Base-by-base conservation (phyloP, 1,284 basidiomycete genomes). In the Leccinum variabile region DNA sequence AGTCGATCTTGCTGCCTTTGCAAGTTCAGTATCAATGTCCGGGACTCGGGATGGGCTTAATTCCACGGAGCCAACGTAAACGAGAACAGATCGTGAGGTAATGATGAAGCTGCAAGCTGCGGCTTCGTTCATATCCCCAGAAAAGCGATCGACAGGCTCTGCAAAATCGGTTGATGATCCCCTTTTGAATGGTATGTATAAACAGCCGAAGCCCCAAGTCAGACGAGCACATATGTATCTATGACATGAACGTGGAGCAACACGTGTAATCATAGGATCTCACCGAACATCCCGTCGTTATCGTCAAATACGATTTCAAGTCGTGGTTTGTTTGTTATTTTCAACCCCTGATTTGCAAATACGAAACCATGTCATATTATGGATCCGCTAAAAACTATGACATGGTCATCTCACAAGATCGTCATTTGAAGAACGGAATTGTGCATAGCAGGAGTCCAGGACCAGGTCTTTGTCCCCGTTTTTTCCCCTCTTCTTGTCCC, bases 301-400 rank as follows among this genome's bases (percentile, higher is more conserved):
- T 75, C 70, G 67, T 72, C 72, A 71, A 66, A 72, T 72, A 59
- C 64, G 41, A 62, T 58, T 56, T 35, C 63, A 62, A 25, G 18
- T 49, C 61, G 60, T 61, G 57, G 62, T 57, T 11, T 14, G 13
- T 25, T 41, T 41, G n/a, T 30, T 28, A 37, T 35, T 37, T 16
- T 46, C 18, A 54, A 52, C 44, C 37, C 33, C 60, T 66, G 53
- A 61, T 66, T 74, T 73, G 25, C 59, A 68, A 70, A 70, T 66
- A 54, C 60, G 14, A 57, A 65, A 61, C 49, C 44, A 16, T 61
- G 54, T 62, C 35, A 54, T 57, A n/a, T 30, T 25, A 11, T 39
- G 37, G 44, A 39, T 61, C 28, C 49, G 41, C 54, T 50, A 37
- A 56, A 52, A 33, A 54, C 33, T 18, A 54, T 18, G 25, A 52